Evolutionary conservation across 2,329 filamentous ascomycete species (phyloP), one percentile per base, ranked within the genome.

Genomic region (Xylaria multiplex): DNA sequence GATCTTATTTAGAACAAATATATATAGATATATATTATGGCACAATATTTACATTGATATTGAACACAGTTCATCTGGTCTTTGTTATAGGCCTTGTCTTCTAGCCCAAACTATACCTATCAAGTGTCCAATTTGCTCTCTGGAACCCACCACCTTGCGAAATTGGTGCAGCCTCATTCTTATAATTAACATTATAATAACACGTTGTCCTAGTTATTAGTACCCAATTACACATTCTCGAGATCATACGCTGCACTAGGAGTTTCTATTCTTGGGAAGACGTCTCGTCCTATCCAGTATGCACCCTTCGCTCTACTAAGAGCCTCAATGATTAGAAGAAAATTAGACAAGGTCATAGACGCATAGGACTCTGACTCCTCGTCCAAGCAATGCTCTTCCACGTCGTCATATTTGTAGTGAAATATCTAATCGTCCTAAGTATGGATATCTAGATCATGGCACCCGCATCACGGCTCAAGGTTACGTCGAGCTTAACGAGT

Each of bases 11-110:
- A 40, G 32, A 59, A 43, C 11, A 58, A 19, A 52, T 35, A 52
- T 53, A 37, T 37, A 24, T 52, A 22, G 22, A 46, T 22, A 46
- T 46, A 52, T 27, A 56, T 14, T n/a, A 61, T 52, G 5, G n/a
- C 48, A 55, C 6, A 5, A 50, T 50, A 49, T 59, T 48, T 55
- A 48, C 49, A 60, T 16, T 27, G 11, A 52, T 42, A 40, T 40
- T 49, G 16, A 64, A 19, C 32, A 55, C 43, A 50, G 22, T 43
- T 45, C 30, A 48, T 22, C 22, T 48, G 30, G 5, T 30, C 6
- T 30, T 37, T 11, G 24, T 24, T 53, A 2, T n/a, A 16, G n/a
- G n/a, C 27, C 22, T 3, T 45, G 16, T 64, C 13, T 37, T 24
- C n/a, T 24, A 11, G 6, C 22, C 52, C 32, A 16, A 32, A 6